Evolutionary conservation across 2,329 filamentous ascomycete species (phyloP), one percentile per base, ranked within the genome.

Genomic region (Diaporthe velutina): DNA sequence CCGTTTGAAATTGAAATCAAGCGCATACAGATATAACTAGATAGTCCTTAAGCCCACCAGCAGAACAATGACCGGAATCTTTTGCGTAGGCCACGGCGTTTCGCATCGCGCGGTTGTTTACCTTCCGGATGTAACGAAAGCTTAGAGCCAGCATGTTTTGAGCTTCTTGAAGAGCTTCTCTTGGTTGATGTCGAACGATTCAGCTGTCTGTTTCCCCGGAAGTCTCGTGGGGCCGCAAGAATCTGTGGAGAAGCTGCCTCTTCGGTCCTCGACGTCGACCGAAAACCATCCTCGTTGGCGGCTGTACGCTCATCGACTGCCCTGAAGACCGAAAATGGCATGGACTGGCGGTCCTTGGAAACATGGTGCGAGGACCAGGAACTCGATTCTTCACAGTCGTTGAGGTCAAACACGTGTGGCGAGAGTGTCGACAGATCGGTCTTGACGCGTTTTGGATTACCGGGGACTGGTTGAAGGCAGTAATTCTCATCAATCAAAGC

Each of bases 381-480:
- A 38, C 17, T 38, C 12, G 30, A 25, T 25, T 4, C 1, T 5
- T 7, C 30, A 10, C 6, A 13, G 15, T 17, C 42, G 13, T 2
- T n/a, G 15, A 22, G 0, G 25, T 42, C 17, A n/a, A 50, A 67
- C 6, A 67, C 13, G 2, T 35, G 42, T 19, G 42, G 42, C n/a
- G 22, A 19, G 8, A 67, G 61, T 5, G 45, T 52, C 22, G 45
- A 67, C 1, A 52, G 45, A 25, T 52, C 30, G 6, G 45, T 67
- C 5, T 67, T 28, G 30, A 38, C 30, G 3, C 61, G 45, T n/a
- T 52, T 50, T 25, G 45, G 61, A 10, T 12, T 22, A 12, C 38
- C 22, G 28, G 35, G 66, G n/a, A 61, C 33, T n/a, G 54, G 28
- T 3, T 52, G 28, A 17, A 74, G 38, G 9, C 64, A 74, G 45